phyloP scores from a whole-genome alignment of 2,329 filamentous ascomycete genomes.

The Pyrenophora seminiperda region DNA sequence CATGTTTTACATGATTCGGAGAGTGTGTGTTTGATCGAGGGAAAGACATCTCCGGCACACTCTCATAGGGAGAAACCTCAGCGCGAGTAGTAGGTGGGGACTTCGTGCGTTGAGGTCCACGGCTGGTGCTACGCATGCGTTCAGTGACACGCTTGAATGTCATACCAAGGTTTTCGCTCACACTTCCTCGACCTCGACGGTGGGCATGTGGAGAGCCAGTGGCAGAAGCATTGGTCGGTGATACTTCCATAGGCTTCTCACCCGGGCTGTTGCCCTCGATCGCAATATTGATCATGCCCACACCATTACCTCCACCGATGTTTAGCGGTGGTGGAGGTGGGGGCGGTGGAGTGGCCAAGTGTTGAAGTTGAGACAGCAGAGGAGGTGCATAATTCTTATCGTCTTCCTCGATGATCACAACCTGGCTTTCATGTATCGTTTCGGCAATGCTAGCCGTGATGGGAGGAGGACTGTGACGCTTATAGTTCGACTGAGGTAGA shows the following conservation, averaged over 20 bases:
- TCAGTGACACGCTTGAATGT: slow-evolving; percentile 56
- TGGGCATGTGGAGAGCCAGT: slow-evolving; percentile 50
- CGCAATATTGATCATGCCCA: slow-evolving; percentile 53
- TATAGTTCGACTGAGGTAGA: slow-evolving; percentile 41
- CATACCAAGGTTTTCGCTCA: slow-evolving; percentile 63
- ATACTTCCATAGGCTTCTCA: slow-evolving; percentile 33
- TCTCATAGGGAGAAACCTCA: slow-evolving; percentile 52
- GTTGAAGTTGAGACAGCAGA: slow-evolving; percentile 65
- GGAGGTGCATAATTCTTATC: slow-evolving; percentile 49
- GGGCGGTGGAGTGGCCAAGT: slow-evolving; percentile 61
- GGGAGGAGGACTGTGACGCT: slow-evolving; percentile 47
- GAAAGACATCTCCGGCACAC: slow-evolving; percentile 45
- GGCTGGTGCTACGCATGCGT: slow-evolving; percentile 64
- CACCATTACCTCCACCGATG: slow-evolving; percentile 29
- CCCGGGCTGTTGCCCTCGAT: slow-evolving; percentile 50
- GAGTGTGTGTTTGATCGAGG: slow-evolving; percentile 32
- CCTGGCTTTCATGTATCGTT: slow-evolving; percentile 53
- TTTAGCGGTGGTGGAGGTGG: slow-evolving; percentile 37
- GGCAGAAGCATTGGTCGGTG: slow-evolving; percentile 34
- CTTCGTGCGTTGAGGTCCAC: slow-evolving; percentile 54
- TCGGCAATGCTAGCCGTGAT: slow-evolving; percentile 61
- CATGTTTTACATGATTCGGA: slow-evolving; percentile 31
- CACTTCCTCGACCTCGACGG: slow-evolving; percentile 60
- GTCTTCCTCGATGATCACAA: slow-evolving; percentile 52
- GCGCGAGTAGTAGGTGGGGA: slow-evolving; percentile 49